Evolutionary conservation across 306 rosid species (phyloP), one percentile per base, ranked within the genome.

Genomic region (Mimosa bimucronata): DNA sequence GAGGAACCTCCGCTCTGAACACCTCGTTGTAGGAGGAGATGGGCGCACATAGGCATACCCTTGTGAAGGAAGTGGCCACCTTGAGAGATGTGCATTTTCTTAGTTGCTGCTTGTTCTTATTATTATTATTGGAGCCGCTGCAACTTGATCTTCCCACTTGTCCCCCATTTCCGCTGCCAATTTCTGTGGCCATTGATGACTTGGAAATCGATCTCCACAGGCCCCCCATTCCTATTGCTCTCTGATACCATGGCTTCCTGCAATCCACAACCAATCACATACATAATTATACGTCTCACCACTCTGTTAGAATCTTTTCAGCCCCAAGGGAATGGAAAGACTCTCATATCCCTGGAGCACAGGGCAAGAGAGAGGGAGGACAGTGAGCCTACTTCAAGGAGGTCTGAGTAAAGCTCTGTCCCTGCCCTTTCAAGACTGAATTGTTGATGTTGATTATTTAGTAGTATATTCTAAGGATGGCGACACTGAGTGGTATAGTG

Each of bases 21-120:
- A 89, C 88, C 76, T 92, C 97, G 62, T 88, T 91, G 84, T 94
- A 92, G 38, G 98, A 91, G 73, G 92, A 95, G 13, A 95, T 91
- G 1, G 98, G 97, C 31, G 94, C 98, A 83, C 98, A 95, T 2
- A 95, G 94, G 75, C 98, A 95, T 0, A 95, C 98, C 83, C 98
- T 88, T 30, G 96, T 95, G 31, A 95, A 85, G 5, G 97, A 89
- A 1, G 92, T 89, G 7, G 98, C 97, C 16, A 83, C 88, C 85
- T 91, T 95, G 9, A 95, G 86, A 65, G 98, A 95, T 5, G 89
- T 81, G 61, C 95, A 95, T 87, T 92, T 92, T 80, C 95, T 90
- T 72, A 92, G 91, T 57, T 84, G 71, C 25, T 82, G 65, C 68
- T 83, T 84, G 53, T 76, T 85, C 55, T 83, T 46, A 34, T 34